Conservation (phyloP, 1,284 basidiomycete genomes). For the Trametes sp. region DNA sequence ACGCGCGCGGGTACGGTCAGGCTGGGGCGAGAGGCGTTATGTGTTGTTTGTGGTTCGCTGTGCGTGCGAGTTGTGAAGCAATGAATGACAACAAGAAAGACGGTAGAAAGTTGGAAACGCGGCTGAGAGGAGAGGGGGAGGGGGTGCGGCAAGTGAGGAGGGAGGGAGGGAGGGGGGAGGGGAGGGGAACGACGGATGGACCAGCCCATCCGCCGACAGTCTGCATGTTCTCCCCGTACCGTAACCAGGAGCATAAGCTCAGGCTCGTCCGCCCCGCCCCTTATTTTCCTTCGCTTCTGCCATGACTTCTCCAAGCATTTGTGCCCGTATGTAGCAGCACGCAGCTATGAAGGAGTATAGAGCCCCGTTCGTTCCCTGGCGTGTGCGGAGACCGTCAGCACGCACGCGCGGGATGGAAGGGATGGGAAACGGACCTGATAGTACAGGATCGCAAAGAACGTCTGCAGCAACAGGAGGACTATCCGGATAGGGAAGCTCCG, state of each 20-base stretch:
- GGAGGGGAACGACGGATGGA: constrained; percentile 35
- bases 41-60: constrained; percentile 21
- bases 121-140: constrained; percentile 20
- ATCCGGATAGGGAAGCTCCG: constrained; percentile 71
- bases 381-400: constrained; percentile 7
- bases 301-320: constrained; percentile 70
- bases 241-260: constrained; percentile 39
- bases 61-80: constrained; percentile 32
- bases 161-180: constrained; percentile 16
- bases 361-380: constrained; percentile 78
- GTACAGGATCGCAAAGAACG: constrained; percentile 71
- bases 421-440: constrained; percentile 69
- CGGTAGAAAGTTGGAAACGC: constrained; percentile 21
- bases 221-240: constrained; percentile 35
- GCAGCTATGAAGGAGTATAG: constrained; percentile 77
- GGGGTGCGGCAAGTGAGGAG: constrained; percentile 12
- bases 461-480: constrained; percentile 69
- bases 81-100: constrained; percentile 33
- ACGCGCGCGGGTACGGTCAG: constrained; percentile 1
- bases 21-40: constrained; percentile 2
- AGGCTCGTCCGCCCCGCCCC: constrained; percentile 64
- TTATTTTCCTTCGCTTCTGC: constrained; percentile 69
- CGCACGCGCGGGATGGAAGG: neutral
- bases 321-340: constrained; percentile 67
- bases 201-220: constrained; percentile 37